A percentile compares a stretch with the other conserved stretches of the same genome.
Evolutionary conservation across 1,139 yeast genomes (phyloP).

Genomic region (Geotrichum reessii): DNA sequence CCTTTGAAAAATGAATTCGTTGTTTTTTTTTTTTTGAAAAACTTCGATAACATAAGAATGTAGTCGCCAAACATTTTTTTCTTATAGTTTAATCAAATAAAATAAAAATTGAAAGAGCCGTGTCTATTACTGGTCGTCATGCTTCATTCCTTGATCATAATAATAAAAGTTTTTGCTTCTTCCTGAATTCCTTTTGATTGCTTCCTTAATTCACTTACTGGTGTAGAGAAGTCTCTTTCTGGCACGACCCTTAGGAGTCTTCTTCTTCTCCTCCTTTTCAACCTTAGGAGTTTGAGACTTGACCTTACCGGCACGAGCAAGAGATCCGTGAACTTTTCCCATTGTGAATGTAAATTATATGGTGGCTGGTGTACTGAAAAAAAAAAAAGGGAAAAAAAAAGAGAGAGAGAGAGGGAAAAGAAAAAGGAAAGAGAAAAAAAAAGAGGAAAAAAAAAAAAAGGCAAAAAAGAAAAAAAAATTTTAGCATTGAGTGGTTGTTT

Average conservation of each 20-base stretch:
- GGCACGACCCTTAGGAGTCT: conserved; percentile 83
- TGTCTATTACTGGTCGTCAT: too few relatives aligned
- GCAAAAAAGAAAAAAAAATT: background rate
- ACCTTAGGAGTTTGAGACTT: conserved; percentile 97
- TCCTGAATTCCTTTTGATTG: background rate
- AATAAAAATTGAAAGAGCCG: background rate
- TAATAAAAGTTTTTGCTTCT: background rate
- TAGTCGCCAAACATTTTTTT: too few relatives aligned
- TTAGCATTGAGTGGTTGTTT: background rate
- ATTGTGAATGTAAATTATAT: conserved; percentile 1
- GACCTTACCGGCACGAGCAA: conserved; percentile 99
- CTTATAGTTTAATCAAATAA: too few relatives aligned
- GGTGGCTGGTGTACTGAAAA: background rate
- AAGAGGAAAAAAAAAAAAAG: background rate
- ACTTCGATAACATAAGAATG: too few relatives aligned
- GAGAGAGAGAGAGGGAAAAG: background rate
- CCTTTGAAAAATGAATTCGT: too few relatives aligned
- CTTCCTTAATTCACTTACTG: conserved; percentile 44
- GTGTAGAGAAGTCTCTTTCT: conserved; percentile 98
- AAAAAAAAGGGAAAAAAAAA: background rate
- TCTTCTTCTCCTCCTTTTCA: conserved; percentile 83
- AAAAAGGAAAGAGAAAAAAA: background rate
- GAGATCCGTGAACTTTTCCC: conserved; percentile 99
- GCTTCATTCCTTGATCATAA: background rate
- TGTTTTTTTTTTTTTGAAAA: too few relatives aligned